Evolutionary conservation across 805 yeast species (phyloP), one percentile per base, ranked within the genome.

Genomic region (Metschnikowia orientalis): DNA sequence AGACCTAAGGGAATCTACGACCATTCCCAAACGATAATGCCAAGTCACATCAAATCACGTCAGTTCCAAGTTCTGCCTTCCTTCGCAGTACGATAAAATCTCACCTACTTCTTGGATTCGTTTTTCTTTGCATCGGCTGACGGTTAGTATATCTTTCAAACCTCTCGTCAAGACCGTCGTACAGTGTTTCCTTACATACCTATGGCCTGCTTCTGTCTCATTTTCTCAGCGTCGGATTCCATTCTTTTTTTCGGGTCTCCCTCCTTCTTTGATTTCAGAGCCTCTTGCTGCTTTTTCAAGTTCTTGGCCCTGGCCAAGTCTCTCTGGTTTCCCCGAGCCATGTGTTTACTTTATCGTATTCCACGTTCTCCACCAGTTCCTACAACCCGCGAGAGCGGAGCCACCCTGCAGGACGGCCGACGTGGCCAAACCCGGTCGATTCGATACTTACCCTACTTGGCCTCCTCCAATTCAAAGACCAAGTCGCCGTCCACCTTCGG

Each of bases 321-420:
- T 59, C 98, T 76, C 63, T 92, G 97, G 60, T 90, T 92, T 19
- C 98, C 98, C 68, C 98, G 76, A 33, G 95, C 81, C 97, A 90
- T 89, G 33, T 21, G 45, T 32, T 18, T 19, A 27, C 14, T 13
- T 26, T 18, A 6, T 18, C 20, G 20, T 18, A n/a, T n/a, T n/a
- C n/a, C n/a, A n/a, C n/a, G n/a, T n/a, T n/a, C n/a, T n/a, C n/a
- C n/a, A n/a, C n/a, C n/a, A n/a, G n/a, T n/a, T n/a, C n/a, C n/a
- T n/a, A n/a, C n/a, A n/a, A n/a, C n/a, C n/a, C n/a, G n/a, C n/a
- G n/a, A n/a, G n/a, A n/a, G n/a, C n/a, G n/a, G n/a, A n/a, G n/a
- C n/a, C n/a, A n/a, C n/a, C n/a, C n/a, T n/a, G n/a, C n/a, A n/a
- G n/a, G n/a, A n/a, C n/a, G n/a, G n/a, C n/a, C n/a, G n/a, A n/a